A percentile compares a stretch with the other conserved stretches of the same genome.
These are phyloP conservation scores for Calonectria hongkongensis DNA, from an alignment of 2,329 filamentous ascomycete genomes.

Conservation along the genomic window DNA sequence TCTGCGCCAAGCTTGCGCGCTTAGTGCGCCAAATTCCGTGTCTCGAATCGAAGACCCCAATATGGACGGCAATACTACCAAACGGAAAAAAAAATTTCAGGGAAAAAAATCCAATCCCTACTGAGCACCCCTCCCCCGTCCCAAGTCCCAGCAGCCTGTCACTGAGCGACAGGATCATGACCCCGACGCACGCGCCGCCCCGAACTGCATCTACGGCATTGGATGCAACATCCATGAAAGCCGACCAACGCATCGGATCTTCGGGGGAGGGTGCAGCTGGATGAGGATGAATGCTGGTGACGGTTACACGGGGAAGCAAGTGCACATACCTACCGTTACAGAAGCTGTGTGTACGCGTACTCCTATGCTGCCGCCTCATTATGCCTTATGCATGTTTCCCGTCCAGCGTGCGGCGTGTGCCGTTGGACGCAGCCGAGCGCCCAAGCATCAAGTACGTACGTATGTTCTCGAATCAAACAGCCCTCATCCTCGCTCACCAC, in stretches of 20 bases:
- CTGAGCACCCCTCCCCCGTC: slow-evolving; percentile 4
- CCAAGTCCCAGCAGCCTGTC: slow-evolving; percentile 18
- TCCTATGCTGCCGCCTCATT: slow-evolving; percentile 1
- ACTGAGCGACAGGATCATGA: slow-evolving; percentile 14
- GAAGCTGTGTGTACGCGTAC: slow-evolving; percentile 7
- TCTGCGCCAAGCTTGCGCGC: slow-evolving; percentile 41
- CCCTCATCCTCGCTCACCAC: slow-evolving; percentile 11
- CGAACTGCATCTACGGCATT: slow-evolving; percentile 27
- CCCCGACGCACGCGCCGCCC: slow-evolving; percentile 18
- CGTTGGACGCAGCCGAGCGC: slow-evolving; percentile 48
- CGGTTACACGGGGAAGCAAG: not conserved
- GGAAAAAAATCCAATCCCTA: not conserved
- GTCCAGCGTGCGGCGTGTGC: slow-evolving; percentile 28
- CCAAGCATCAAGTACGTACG: slow-evolving; percentile 26
- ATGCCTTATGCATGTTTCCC: not conserved
- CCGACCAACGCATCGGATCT: slow-evolving; percentile 24
- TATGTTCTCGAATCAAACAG: slow-evolving; percentile 21
- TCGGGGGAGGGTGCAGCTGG: slow-evolving; percentile 7
- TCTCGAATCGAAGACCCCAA: slow-evolving; percentile 30
- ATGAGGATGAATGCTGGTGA: not conserved
- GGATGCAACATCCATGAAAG: slow-evolving; percentile 20
- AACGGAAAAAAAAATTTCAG: not conserved
- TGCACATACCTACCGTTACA: not conserved
- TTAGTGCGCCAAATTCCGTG: slow-evolving; percentile 42
- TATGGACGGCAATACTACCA: slow-evolving; percentile 17